Conservation (phyloP, 306 rosid species). For the Oemleria cerasiformis region DNA sequence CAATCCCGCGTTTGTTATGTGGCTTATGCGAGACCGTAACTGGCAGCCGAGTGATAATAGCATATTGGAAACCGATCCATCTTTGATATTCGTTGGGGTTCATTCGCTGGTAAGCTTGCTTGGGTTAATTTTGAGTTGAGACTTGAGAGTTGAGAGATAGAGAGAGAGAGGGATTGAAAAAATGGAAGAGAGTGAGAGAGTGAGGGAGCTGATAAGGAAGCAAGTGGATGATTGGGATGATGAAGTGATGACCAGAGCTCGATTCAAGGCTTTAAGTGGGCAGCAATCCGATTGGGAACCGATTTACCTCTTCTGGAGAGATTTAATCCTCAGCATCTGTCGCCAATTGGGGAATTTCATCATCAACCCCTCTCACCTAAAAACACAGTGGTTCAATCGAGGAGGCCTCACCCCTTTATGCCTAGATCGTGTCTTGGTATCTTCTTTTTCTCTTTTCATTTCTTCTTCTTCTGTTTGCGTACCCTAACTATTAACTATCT, state of each 20-base stretch:
- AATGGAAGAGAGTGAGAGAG: slow-evolving; percentile 36
- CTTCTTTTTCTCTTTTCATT: background rate
- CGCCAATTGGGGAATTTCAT: slow-evolving; percentile 47
- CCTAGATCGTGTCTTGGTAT: slow-evolving; percentile 73
- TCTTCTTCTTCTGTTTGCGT: background rate
- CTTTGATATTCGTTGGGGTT: background rate
- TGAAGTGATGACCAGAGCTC: slow-evolving; percentile 46
- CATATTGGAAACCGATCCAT: background rate
- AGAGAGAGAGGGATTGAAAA: background rate
- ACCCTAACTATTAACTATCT: background rate
- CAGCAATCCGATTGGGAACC: slow-evolving; percentile 81
- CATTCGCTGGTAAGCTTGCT: too few species aligned
- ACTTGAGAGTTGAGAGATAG: background rate
- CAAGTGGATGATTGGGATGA: slow-evolving; percentile 74
- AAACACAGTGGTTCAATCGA: slow-evolving; percentile 66
- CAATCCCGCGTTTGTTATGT: too few species aligned
- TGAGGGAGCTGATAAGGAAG: slow-evolving; percentile 50
- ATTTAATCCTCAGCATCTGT: slow-evolving; percentile 55
- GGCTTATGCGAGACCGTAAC: background rate
- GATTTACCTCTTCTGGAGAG: slow-evolving; percentile 64
- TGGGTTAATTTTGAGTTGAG: too few species aligned
- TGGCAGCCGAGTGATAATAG: background rate
- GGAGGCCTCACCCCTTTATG: slow-evolving; percentile 84
- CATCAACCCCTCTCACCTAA: slow-evolving; percentile 56
- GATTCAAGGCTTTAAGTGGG: slow-evolving; percentile 92